phyloP scores from a whole-genome alignment of 202 grass and related monocot species.

The Panicum hallii region DNA sequence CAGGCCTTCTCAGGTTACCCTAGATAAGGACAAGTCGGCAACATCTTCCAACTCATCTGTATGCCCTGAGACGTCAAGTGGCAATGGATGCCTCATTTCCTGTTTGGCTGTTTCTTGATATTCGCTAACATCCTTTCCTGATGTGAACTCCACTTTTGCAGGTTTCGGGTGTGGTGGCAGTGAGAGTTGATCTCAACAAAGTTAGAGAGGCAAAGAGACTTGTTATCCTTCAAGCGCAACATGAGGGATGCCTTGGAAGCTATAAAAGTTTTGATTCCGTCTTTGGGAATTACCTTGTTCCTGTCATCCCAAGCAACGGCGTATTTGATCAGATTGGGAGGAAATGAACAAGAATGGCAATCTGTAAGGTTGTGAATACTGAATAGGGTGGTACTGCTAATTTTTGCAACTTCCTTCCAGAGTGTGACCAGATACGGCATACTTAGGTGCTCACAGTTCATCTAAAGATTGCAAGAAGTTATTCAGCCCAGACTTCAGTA shows the following conservation, averaged over 20 bases:
- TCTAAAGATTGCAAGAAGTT: not conserved
- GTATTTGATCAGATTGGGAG: conserved; percentile 41
- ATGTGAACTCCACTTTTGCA: conserved; percentile 47
- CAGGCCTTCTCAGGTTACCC: conserved; percentile 47
- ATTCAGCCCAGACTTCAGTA: not conserved
- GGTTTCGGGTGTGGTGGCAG: conserved; percentile 43
- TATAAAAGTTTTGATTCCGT: conserved; percentile 87
- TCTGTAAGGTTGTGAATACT: not conserved
- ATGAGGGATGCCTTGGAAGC: conserved; percentile 79
- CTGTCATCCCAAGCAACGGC: conserved; percentile 64
- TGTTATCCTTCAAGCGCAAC: conserved; percentile 72
- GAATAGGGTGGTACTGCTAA: not conserved
- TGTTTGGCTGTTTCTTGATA: conserved; percentile 20
- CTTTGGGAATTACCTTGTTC: conserved; percentile 88
- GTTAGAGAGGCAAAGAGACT: conserved; percentile 77
- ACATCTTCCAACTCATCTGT: conserved; percentile 50
- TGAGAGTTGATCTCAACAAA: conserved; percentile 63
- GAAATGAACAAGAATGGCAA: conserved; percentile 6
- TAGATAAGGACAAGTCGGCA: conserved; percentile 55
- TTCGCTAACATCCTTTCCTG: conserved; percentile 34
- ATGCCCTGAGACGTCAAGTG: conserved; percentile 32
- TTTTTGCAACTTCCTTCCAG: not conserved
- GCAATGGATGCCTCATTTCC: conserved; percentile 14
- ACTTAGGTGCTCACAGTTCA: not conserved
- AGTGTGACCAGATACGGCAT: not conserved